Evolutionary conservation across 371 early-diverging fungal species (phyloP), one percentile per base, ranked within the genome.

Genomic region (Zychaea mexicana): DNA sequence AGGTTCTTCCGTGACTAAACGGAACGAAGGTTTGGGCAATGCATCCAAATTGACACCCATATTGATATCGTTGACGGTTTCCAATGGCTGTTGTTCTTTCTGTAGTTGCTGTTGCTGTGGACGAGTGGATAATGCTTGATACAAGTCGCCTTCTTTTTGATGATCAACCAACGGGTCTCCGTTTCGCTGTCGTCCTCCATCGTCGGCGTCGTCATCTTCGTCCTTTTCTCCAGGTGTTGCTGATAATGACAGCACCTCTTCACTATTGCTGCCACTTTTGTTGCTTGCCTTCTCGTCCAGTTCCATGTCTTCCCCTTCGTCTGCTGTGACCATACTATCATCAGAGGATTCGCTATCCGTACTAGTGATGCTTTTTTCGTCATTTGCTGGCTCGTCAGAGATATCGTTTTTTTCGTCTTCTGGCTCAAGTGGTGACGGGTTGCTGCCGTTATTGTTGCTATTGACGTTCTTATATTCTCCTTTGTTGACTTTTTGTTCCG

Each of bases 11-110:
- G 8, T 63, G 38, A 27, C 56, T 26, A 39, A 68, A 26, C 74
- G 73, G 42, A 84, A 82, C 1, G 75, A 74, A 1, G 81, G 82
- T 65, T 76, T 76, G 17, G 85, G 79, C 19, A 81, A 68, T 2
- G 59, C 19, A n/a, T 57, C 60, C 8, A 73, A 27, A 45, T 70
- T 65, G 47, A 70, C 67, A 42, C 57, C 61, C 47, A 39, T 27
- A 15, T 53, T 39, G 19, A 33, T 8, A 9, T 36, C 54, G 19
- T 27, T 45, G 39, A 60, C 15, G 2, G 60, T 26, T 9, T n/a
- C n/a, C n/a, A n/a, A n/a, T n/a, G n/a, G n/a, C n/a, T n/a, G n/a
- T n/a, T n/a, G n/a, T n/a, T n/a, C n/a, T n/a, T n/a, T n/a, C n/a
- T n/a, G n/a, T n/a, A n/a, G n/a, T n/a, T n/a, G n/a, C n/a, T 60